Base-by-base conservation (phyloP, 495 filamentous ascomycete species). In the Pseudoneurospora amorphoporcata region DNA sequence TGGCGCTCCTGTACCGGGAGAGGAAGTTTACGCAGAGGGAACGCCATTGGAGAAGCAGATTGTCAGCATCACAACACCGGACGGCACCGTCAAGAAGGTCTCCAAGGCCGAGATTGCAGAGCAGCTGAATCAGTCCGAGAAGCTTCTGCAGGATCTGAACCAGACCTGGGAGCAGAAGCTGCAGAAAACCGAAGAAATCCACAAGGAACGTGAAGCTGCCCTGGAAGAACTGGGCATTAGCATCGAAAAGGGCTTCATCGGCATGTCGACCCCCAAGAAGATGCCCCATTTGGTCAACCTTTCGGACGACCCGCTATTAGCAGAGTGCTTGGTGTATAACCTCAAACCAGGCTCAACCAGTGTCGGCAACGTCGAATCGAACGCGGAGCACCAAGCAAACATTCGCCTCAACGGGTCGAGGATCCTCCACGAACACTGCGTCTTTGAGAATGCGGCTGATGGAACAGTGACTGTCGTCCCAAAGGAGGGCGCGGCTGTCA, bases 231-330 rank as follows among this genome's bases (percentile, higher is more conserved):
- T 99, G 37, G 95, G 95, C 71, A 98, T 99, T 81, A 97, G 94
- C 79, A 99, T 99, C 74, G 95, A 98, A 79, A 99, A 98, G 79
- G 95, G 96, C 16, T 98, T 97, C 79, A 90, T 99, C 71, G 95
- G 95, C 39, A 83, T 99, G 61, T 94, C 93, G 53, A 98, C 95
- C 12, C 95, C 95, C 1, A 99, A 98, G 83, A 97, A 95, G 82
- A 98, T 98, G 92, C 95, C 95, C 6, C 95, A 99, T 88, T 85
- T 99, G 79, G 95, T 99, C 83, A 99, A 99, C 78, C 83, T 99
- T 23, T 97, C 93, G 75, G 95, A 99, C 79, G 95, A 99, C 77
- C 95, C 95, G 5, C 84, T 99, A 23, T 85, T 99, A 40, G 95
- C 94, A 32, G 95, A 98, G 83, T 99, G 96, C 82, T 86, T 99